A percentile compares a stretch with the other conserved stretches of the same genome.
Evolutionary conservation across 1,139 yeast species (phyloP).

Genomic region (Hyphopichia burtonii): DNA sequence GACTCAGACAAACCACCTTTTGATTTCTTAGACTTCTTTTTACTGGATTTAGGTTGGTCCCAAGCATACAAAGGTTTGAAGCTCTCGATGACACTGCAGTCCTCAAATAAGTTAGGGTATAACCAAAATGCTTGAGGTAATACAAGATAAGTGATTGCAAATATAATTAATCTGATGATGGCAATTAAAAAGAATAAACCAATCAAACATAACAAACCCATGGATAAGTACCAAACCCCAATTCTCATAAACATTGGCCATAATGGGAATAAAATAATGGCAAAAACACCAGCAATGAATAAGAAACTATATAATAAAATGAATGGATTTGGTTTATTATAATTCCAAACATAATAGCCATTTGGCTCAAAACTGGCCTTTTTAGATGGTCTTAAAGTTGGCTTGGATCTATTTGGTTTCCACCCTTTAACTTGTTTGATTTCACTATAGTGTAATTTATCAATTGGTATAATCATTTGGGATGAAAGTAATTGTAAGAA

Average conservation of each 20-base stretch:
- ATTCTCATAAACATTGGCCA: constrained; percentile 92
- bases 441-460: constrained; percentile 69
- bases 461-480: constrained; percentile 73
- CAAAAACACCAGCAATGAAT: constrained; percentile 66
- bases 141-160: constrained; percentile 57
- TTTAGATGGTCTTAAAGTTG: constrained; percentile 63
- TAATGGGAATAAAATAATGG: constrained; percentile 85
- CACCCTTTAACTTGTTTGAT: constrained; percentile 61
- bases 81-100: constrained; percentile 90
- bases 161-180: constrained; percentile 72
- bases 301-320: constrained; percentile 63
- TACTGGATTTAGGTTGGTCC: constrained; percentile 55
- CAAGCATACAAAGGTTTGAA: constrained; percentile 87
- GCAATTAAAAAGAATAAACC: constrained; percentile 78
- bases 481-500: constrained; percentile 70
- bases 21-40: constrained; percentile 13
- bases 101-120: constrained; percentile 94
- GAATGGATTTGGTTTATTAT: constrained; percentile 72
- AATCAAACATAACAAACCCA: constrained; percentile 72
- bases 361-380: constrained; percentile 76
- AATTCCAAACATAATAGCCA: constrained; percentile 84
- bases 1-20: constrained; percentile 2
- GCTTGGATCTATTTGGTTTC: constrained; percentile 71
- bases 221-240: constrained; percentile 88
- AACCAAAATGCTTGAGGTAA: constrained; percentile 83